These are phyloP conservation scores for Thielaviopsis euricoi DNA, from an alignment of 2,329 filamentous ascomycete genomes.

Conservation along the genomic window DNA sequence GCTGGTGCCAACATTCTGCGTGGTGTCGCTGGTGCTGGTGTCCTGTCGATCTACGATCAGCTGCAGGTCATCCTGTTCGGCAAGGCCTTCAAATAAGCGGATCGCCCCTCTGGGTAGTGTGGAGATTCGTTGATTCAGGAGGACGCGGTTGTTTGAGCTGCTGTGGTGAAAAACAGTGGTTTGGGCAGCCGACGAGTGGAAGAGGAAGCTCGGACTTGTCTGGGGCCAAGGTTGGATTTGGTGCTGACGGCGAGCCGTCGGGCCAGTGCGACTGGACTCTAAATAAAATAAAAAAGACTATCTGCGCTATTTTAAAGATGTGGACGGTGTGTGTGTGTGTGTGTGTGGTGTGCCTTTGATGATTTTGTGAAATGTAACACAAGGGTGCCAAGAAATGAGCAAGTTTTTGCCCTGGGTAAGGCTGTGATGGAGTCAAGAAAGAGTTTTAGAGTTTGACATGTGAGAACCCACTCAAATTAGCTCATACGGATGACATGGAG, in stretches of 20 bases:
- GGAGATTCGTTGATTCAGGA: neutral
- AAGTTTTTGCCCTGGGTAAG: neutral
- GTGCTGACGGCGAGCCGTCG: neutral
- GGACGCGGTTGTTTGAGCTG: neutral
- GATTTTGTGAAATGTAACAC: neutral
- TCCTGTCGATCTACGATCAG: slow-evolving; percentile 99
- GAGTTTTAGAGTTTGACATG: too few relatives aligned
- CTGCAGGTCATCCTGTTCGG: slow-evolving; percentile 98
- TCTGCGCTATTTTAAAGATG: neutral
- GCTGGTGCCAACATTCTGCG: slow-evolving; percentile 99
- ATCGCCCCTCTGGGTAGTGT: slow-evolving; percentile 18
- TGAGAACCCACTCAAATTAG: too few relatives aligned
- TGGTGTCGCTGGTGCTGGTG: slow-evolving; percentile 99
- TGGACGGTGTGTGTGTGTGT: neutral
- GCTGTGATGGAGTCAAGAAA: slow-evolving; percentile 14
- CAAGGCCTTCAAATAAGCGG: slow-evolving; percentile 83
- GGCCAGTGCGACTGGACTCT: neutral
- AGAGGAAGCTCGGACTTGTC: too few relatives aligned
- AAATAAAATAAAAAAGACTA: neutral
- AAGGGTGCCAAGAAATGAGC: too few relatives aligned
- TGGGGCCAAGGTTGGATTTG: neutral
- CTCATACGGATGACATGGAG: too few relatives aligned
- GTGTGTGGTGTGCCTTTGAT: too few relatives aligned
- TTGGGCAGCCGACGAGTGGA: neutral
- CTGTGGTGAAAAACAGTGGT: neutral